Evolutionary conservation across 306 rosid genomes (phyloP).

Genomic region (Lathyrus aphaca): DNA sequence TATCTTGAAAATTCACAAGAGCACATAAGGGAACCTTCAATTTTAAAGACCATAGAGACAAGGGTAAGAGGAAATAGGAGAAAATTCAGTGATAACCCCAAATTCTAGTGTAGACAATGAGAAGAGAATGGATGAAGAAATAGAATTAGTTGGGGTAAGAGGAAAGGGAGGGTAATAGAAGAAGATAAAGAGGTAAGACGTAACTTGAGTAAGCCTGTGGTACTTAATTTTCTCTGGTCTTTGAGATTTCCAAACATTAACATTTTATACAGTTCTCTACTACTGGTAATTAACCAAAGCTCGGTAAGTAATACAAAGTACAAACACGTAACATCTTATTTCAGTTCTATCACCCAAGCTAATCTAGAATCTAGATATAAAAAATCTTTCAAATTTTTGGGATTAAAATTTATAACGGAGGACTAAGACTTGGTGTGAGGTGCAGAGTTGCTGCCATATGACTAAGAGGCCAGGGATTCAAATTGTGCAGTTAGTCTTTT

Average conservation of each 20-base stretch:
- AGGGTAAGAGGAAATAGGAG: background rate
- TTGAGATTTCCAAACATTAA: background rate
- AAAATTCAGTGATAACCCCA: background rate
- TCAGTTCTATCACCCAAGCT: background rate
- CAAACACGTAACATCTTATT: background rate
- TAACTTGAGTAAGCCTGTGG: too few relatives aligned
- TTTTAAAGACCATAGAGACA: background rate
- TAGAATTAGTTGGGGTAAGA: background rate
- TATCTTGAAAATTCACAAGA: background rate
- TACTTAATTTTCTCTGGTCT: background rate
- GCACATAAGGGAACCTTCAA: background rate
- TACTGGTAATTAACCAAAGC: background rate
- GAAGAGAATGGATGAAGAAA: background rate
- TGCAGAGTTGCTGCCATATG: background rate
- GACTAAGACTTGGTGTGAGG: background rate
- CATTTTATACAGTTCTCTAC: background rate
- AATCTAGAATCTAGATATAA: background rate
- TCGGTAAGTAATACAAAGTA: background rate
- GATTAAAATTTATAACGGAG: background rate
- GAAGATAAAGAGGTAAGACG: too few relatives aligned
- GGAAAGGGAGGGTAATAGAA: background rate
- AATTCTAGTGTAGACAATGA: background rate
- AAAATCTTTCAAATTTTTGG: background rate
- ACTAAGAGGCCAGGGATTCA: background rate
- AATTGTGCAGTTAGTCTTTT: background rate